These are phyloP conservation scores for Microbotryum violaceum DNA, from an alignment of 1,284 basidiomycete species.

Conservation along the genomic window DNA sequence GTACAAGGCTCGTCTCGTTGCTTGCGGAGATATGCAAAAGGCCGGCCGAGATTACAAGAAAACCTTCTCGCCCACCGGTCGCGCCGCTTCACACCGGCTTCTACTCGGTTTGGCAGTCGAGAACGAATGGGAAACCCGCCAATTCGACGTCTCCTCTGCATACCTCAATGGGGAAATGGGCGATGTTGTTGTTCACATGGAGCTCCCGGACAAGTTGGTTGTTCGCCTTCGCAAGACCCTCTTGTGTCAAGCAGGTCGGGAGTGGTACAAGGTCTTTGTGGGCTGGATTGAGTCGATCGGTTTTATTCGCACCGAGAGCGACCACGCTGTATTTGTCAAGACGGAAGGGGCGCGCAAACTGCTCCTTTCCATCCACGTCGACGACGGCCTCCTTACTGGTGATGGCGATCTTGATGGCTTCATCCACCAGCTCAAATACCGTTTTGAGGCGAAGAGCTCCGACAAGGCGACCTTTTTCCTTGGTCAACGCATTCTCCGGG, in stretches of 20 bases:
- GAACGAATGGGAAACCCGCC: conserved; percentile 2
- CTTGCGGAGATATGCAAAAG: conserved; percentile 37
- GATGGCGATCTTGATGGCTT: neutral
- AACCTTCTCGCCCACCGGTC: conserved; percentile 46
- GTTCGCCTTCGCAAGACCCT: conserved; percentile 12
- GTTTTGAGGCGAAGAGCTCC: neutral
- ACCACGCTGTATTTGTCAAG: conserved; percentile 1
- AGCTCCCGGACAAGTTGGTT: conserved; percentile 1
- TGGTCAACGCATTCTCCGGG: neutral
- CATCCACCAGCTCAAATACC: neutral
- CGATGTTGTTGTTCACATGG: conserved; percentile 8
- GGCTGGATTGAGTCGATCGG: conserved; percentile 1
- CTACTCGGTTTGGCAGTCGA: conserved; percentile 16
- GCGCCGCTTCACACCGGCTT: conserved; percentile 41
- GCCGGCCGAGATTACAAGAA: conserved; percentile 44
- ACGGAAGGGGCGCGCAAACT: neutral
- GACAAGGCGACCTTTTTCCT: neutral
- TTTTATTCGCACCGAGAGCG: neutral
- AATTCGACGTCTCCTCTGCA: conserved; percentile 18
- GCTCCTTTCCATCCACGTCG: conserved; percentile 1
- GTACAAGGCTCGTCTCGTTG: conserved; percentile 39
- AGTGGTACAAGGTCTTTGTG: conserved; percentile 15
- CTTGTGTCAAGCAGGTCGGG: conserved; percentile 20
- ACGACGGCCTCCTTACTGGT: neutral
- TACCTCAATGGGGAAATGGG: conserved; percentile 19